These are phyloP conservation scores for Macrophomina pseudophaseolina DNA, from an alignment of 2,329 filamentous ascomycete species.

Conservation along the genomic window DNA sequence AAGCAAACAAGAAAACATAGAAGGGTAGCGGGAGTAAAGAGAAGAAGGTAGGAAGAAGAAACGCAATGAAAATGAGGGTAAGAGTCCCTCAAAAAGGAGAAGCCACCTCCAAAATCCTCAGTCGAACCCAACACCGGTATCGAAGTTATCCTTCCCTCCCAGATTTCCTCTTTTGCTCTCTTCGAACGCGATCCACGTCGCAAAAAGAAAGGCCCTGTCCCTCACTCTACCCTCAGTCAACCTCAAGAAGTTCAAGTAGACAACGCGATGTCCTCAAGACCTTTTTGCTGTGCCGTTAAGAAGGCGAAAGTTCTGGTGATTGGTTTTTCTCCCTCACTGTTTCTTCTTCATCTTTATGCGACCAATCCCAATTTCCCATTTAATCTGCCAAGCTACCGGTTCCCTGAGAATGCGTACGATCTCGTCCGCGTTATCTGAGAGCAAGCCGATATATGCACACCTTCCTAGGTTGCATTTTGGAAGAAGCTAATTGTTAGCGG, in stretches of 20 bases:
- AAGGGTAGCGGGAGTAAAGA: neutral
- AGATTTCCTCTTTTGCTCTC: neutral
- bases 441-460: slow-evolving; percentile 16
- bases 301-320: slow-evolving; percentile 12
- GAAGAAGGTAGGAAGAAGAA: neutral
- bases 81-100: neutral
- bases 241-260: slow-evolving; percentile 22
- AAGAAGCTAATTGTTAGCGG: slow-evolving; percentile 15
- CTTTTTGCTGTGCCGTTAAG: slow-evolving; percentile 19
- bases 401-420: slow-evolving; percentile 1
- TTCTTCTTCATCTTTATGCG: slow-evolving; percentile 14
- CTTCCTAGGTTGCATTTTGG: slow-evolving; percentile 15
- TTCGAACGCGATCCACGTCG: no score
- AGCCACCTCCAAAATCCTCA: neutral
- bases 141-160: neutral
- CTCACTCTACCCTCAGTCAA: neutral
- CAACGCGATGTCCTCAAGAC: slow-evolving; percentile 5
- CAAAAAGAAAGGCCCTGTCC: neutral
- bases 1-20: neutral
- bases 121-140: neutral
- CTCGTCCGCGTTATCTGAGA: slow-evolving; percentile 6
- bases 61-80: neutral
- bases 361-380: neutral
- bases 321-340: neutral
- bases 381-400: neutral